phyloP scores from a whole-genome alignment of 108 stramenopile species.

The Cyclotella atomus region DNA sequence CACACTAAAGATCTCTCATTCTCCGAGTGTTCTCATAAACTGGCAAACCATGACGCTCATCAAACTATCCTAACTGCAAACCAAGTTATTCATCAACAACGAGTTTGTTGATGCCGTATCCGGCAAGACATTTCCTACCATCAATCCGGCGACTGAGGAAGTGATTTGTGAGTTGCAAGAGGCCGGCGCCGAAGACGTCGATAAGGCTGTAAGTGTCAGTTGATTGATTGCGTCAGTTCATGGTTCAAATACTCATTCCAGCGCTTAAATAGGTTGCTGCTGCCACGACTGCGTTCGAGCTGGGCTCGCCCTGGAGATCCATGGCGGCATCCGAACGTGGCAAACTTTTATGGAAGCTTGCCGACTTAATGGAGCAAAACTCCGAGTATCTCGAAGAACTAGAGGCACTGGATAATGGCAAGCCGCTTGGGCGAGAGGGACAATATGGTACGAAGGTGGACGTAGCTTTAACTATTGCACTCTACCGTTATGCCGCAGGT shows the following conservation, averaged over 20 bases:
- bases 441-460: slow-evolving; percentile 34
- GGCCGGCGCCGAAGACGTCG: slow-evolving; percentile 42
- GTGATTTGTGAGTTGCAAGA: slow-evolving; percentile 41
- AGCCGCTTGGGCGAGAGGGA: neutral
- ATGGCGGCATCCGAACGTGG: slow-evolving; percentile 37
- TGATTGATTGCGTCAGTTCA: too few relatives aligned
- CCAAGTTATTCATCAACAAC: slow-evolving; percentile 52
- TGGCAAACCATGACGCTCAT: neutral
- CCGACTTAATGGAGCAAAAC: slow-evolving; percentile 45
- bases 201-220: slow-evolving; percentile 34
- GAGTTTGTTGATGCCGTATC: slow-evolving; percentile 40
- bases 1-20: too few relatives aligned
- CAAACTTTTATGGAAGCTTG: slow-evolving; percentile 38
- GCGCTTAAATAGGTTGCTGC: slow-evolving; percentile 31
- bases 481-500: slow-evolving; percentile 61
- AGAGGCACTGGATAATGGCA: slow-evolving; percentile 45
- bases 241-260: too few relatives aligned
- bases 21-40: too few relatives aligned
- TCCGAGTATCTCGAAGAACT: slow-evolving; percentile 33
- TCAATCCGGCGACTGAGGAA: slow-evolving; percentile 53
- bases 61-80: slow-evolving; percentile 31
- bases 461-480: slow-evolving; percentile 47
- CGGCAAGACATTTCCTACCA: slow-evolving; percentile 34
- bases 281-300: slow-evolving; percentile 42
- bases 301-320: slow-evolving; percentile 46